These are phyloP conservation scores for Diversispora epigaea DNA, from an alignment of 192 early-diverging fungal species.

Conservation along the genomic window DNA sequence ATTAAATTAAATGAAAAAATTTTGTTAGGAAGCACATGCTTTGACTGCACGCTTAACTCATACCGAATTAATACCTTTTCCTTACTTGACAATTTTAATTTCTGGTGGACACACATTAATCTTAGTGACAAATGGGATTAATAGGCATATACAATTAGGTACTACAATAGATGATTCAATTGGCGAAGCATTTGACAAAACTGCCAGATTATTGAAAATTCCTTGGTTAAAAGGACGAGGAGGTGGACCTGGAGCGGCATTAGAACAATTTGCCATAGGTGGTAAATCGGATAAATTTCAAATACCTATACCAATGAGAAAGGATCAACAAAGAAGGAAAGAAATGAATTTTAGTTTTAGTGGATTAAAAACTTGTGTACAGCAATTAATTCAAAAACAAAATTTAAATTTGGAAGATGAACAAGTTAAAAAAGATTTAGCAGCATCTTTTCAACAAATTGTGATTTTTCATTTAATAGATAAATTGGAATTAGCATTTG, in stretches of 20 bases:
- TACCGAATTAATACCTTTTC: slow-evolving; percentile 46
- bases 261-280: slow-evolving; percentile 57
- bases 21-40: slow-evolving; percentile 68
- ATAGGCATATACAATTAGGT: slow-evolving; percentile 61
- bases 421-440: slow-evolving; percentile 51
- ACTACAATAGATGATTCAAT: slow-evolving; percentile 73
- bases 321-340: slow-evolving; percentile 45
- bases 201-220: slow-evolving; percentile 62
- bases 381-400: slow-evolving; percentile 49
- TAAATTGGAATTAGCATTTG: slow-evolving; percentile 62
- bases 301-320: slow-evolving; percentile 64
- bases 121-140: slow-evolving; percentile 56
- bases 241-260: slow-evolving; percentile 69
- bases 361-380: slow-evolving; percentile 69
- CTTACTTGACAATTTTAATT: slow-evolving; percentile 69
- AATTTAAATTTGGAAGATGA: slow-evolving; percentile 42
- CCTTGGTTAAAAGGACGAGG: slow-evolving; percentile 63
- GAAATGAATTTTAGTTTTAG: slow-evolving; percentile 71
- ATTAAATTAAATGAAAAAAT: no score
- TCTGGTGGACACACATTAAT: slow-evolving; percentile 77
- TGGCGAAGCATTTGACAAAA: slow-evolving; percentile 80
- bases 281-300: slow-evolving; percentile 52
- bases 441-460: slow-evolving; percentile 69
- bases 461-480: slow-evolving; percentile 60
- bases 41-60: slow-evolving; percentile 69